phyloP scores from a whole-genome alignment of 768 basidiomycete genomes.

The Tylopilus vinaceipallidus region DNA sequence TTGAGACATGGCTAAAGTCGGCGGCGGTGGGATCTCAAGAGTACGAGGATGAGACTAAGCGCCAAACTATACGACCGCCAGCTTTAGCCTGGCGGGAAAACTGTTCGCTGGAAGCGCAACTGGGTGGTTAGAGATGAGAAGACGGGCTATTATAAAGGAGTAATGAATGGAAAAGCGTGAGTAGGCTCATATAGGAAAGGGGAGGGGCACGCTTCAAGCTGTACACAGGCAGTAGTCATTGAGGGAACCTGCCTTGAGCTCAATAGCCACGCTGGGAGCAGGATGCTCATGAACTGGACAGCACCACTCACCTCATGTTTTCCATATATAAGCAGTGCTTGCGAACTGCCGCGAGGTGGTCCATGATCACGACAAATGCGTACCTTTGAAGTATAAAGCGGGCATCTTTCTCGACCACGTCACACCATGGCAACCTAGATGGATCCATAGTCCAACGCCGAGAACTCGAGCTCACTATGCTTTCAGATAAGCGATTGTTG shows the following conservation, averaged over 20 bases:
- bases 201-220: conserved; percentile 30
- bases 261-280: conserved; percentile 34
- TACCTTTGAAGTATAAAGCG: conserved; percentile 25
- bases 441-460: conserved; percentile 3
- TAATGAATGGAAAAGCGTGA: conserved; percentile 27
- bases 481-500: conserved; percentile 14
- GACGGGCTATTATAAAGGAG: conserved; percentile 27
- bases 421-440: conserved; percentile 26
- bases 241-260: conserved; percentile 34
- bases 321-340: conserved; percentile 32
- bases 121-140: conserved; percentile 29
- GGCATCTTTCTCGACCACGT: conserved; percentile 23
- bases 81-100: conserved; percentile 14
- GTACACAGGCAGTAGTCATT: conserved; percentile 31
- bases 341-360: conserved; percentile 33
- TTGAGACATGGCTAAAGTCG: conserved; percentile 25
- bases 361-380: conserved; percentile 34
- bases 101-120: conserved; percentile 21
- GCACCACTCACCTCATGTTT: conserved; percentile 39
- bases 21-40: conserved; percentile 3
- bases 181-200: conserved; percentile 32
- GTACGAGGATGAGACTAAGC: conserved; percentile 9
- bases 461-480: conserved; percentile 4
- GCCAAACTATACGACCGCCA: conserved; percentile 9
- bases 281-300: conserved; percentile 31